phyloP scores from a whole-genome alignment of 2,329 filamentous ascomycete species.

The Myriosclerotinia duriaeana region DNA sequence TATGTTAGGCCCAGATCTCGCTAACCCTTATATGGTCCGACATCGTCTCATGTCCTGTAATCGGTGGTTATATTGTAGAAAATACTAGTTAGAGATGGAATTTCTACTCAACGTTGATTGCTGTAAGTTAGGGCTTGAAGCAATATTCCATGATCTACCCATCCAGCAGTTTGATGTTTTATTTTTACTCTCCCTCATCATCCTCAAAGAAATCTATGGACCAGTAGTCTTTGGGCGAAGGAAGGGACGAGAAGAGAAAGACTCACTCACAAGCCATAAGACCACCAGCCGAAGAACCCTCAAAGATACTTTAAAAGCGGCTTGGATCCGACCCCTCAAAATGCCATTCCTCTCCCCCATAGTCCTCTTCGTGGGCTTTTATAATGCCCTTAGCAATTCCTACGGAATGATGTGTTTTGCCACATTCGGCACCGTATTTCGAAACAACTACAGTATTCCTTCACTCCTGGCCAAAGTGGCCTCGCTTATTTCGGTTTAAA shows the following conservation, averaged over 20 bases:
- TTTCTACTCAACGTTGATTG: slow-evolving; percentile 51
- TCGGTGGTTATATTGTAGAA: slow-evolving; percentile 52
- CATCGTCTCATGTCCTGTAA: no score
- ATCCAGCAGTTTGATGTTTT: neutral
- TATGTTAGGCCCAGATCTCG: neutral
- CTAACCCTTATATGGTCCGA: neutral
- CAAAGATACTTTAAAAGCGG: neutral
- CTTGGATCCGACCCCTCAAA: slow-evolving; percentile 7
- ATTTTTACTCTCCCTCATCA: slow-evolving; percentile 41
- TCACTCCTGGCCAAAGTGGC: neutral
- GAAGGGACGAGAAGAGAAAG: slow-evolving; percentile 27
- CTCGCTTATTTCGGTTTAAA: slow-evolving; percentile 3
- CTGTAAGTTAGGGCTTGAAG: slow-evolving; percentile 44
- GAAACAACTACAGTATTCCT: slow-evolving; percentile 9
- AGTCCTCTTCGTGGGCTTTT: slow-evolving; percentile 1
- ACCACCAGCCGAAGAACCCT: no score
- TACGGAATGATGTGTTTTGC: slow-evolving; percentile 14
- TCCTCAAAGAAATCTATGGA: slow-evolving; percentile 51
- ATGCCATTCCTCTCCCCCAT: slow-evolving; percentile 1
- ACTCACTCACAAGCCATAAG: neutral
- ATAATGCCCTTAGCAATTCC: slow-evolving; percentile 2
- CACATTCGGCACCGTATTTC: neutral
- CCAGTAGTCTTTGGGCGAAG: slow-evolving; percentile 49
- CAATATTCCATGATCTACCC: neutral
- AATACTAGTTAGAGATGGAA: slow-evolving; percentile 54